Base-by-base conservation (phyloP, 1,284 basidiomycete species). In the Cryptococcus sp. region DNA sequence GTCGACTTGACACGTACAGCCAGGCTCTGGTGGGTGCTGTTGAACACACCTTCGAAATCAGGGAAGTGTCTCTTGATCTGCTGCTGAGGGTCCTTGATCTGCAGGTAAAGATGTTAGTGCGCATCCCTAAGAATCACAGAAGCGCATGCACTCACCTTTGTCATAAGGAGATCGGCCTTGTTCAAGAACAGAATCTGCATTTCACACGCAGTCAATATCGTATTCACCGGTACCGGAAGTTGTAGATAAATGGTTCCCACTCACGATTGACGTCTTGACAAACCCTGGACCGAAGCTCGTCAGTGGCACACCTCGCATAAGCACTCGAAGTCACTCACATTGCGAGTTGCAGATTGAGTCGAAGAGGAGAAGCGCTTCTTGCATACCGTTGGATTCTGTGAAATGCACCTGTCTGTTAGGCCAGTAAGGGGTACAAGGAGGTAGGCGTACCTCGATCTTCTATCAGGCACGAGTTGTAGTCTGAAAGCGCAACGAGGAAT, bases 351-450 rank as follows among this genome's bases (percentile, higher is more conserved):
- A 90, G 81, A 93, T 91, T 45, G 91, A 93, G 72, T 94, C 92
- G 86, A 92, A 96, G 48, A 96, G 91, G 50, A 91, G 91, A 84
- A 96, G 87, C 0, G 93, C 90, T 69, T 95, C 93, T 79, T 93
- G 89, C 92, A 96, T 95, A 91, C 91, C 93, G 91, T 95, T 87
- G 89, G 91, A 77, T 91, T 93, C 89, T 91, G 67, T 13, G 8
- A 22, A 10, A 34, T 4, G 8, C 5, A 39, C 46, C 20, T 1
- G 5, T 20, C 17, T 5, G 26, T 58, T 37, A 59, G 52, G 11
- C 11, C 26, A 10, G 26, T 2, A 50, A 17, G 20, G 25, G 13
- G 53, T 10, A 7, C 19, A 40, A 22, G 19, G 38, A 26, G 41
- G 81, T 87, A 58, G 72, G 91, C 91, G 67, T 90, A 90, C 73